Conservation (phyloP, 139 green algal genomes). For the Pleodorina starrii region DNA sequence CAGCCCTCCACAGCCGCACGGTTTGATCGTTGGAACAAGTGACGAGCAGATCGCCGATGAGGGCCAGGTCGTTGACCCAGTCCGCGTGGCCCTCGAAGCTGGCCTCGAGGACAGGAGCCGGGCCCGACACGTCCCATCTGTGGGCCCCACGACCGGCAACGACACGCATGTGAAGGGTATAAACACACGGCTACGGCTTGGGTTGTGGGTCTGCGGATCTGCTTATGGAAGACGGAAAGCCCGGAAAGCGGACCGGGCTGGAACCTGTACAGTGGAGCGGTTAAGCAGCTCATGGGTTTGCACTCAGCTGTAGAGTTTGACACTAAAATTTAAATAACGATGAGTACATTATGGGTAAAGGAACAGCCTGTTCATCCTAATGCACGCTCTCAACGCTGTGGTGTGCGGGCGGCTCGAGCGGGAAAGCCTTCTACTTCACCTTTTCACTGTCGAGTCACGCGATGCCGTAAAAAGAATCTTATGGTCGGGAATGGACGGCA, state of each 20-base stretch:
- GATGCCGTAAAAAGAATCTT: constrained; percentile 71
- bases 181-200: no score
- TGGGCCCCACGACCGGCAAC: neutral
- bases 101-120: constrained; percentile 41
- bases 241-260: neutral
- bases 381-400: no score
- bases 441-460: constrained; percentile 71
- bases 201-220: no score
- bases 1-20: constrained; percentile 70
- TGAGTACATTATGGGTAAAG: no score
- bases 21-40: constrained; percentile 76
- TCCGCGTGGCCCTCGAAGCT: constrained; percentile 77
- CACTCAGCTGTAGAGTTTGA: no score
- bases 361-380: no score
- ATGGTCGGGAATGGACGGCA: constrained; percentile 39
- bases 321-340: no score
- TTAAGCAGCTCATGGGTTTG: no score
- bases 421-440: constrained; percentile 56
- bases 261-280: neutral
- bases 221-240: no score
- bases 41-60: constrained; percentile 67
- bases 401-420: no score
- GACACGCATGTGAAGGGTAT: no score
- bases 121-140: constrained; percentile 33
- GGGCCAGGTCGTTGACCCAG: constrained; percentile 77